These are phyloP conservation scores for Phenoliferia sp. DNA, from an alignment of 1,284 basidiomycete genomes.

Conservation along the genomic window DNA sequence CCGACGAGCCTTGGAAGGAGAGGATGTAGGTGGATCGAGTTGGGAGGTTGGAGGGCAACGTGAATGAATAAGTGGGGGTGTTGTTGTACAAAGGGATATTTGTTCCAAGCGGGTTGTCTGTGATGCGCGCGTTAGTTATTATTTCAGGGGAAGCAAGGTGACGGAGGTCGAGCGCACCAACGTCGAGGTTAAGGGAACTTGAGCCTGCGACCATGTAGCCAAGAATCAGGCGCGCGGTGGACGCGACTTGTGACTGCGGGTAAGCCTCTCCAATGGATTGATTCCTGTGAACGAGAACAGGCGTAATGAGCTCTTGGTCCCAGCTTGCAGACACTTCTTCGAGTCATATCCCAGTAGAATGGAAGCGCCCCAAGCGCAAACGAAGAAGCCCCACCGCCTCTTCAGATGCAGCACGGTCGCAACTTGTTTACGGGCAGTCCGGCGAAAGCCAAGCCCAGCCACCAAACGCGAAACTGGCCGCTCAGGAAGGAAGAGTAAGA, in stretches of 20 bases:
- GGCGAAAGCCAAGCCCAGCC: too few species aligned
- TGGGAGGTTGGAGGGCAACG: constrained; percentile 5
- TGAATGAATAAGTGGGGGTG: background rate
- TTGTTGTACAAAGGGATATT: constrained; percentile 2
- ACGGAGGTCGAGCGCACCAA: background rate
- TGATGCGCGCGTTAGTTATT: too few species aligned
- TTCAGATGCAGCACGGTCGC: too few species aligned
- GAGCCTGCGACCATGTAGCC: background rate
- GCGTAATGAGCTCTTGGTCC: background rate
- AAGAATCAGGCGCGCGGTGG: background rate
- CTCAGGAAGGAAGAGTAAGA: background rate
- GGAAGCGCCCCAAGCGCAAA: too few species aligned
- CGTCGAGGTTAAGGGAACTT: constrained; percentile 2
- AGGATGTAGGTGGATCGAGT: constrained; percentile 9
- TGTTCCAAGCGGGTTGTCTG: constrained; percentile 4
- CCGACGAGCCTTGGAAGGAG: constrained; percentile 5
- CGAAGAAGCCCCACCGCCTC: too few species aligned
- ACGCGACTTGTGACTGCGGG: background rate
- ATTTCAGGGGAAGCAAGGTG: too few species aligned
- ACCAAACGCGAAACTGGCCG: background rate
- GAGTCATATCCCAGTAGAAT: too few species aligned
- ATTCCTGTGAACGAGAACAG: background rate
- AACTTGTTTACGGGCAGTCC: too few species aligned
- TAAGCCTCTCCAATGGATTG: background rate
- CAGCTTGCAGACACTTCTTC: background rate